Evolutionary conservation across 164 flowering plant species (phyloP).

Genomic region (Magnolia kwangsiensis): DNA sequence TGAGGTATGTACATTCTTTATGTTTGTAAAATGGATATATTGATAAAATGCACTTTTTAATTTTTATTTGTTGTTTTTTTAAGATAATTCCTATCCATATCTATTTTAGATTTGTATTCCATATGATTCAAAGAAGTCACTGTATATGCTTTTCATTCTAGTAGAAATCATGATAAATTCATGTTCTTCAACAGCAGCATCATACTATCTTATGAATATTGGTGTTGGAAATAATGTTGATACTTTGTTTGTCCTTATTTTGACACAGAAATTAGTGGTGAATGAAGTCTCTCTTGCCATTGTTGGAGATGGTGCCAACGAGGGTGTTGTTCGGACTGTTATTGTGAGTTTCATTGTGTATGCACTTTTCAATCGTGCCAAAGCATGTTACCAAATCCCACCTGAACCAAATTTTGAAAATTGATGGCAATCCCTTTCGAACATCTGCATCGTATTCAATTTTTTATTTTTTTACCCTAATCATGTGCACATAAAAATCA

Average conservation of each 20-base stretch:
- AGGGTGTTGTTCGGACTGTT: slow-evolving; percentile 97
- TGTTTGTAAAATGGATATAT: too few species aligned
- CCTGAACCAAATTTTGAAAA: neutral
- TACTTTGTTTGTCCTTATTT: neutral
- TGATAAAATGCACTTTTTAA: too few species aligned
- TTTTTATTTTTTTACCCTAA: too few species aligned
- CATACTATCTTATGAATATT: neutral
- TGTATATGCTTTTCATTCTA: too few species aligned
- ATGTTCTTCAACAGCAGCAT: neutral
- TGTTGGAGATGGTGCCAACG: slow-evolving; percentile 99
- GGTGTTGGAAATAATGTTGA: too few species aligned
- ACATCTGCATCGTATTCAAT: neutral
- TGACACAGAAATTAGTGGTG: slow-evolving; percentile 74
- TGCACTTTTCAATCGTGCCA: neutral
- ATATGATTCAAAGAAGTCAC: too few species aligned
- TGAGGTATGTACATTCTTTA: slow-evolving; percentile 53
- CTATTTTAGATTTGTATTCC: too few species aligned
- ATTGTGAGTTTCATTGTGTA: slow-evolving; percentile 48
- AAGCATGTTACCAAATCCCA: neutral
- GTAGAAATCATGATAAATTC: too few species aligned
- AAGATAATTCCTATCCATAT: too few species aligned
- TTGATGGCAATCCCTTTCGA: neutral
- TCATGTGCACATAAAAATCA: too few species aligned
- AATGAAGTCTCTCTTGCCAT: slow-evolving; percentile 99
- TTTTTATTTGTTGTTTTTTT: too few species aligned